A percentile compares a stretch with the other conserved stretches of the same genome.
Evolutionary conservation across 2,329 filamentous ascomycete species (phyloP).

Genomic region (Tolypocladium endophyticum): DNA sequence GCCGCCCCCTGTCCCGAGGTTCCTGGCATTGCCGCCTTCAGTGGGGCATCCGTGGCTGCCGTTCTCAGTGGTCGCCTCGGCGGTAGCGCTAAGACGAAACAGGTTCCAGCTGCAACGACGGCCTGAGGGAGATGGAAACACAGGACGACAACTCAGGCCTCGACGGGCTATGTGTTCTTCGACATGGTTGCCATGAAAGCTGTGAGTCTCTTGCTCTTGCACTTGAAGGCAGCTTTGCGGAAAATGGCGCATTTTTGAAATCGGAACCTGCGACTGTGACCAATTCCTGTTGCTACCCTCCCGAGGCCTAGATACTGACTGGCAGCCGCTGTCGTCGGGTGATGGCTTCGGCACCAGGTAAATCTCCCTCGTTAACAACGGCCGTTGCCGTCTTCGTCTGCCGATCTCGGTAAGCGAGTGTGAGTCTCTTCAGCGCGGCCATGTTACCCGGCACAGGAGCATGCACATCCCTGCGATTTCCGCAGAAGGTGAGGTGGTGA

Average conservation of each 20-base stretch:
- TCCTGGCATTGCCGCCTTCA: neutral
- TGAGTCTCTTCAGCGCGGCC: too few species aligned
- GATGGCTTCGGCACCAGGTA: too few species aligned
- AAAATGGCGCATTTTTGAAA: neutral
- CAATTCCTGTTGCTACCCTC: neutral
- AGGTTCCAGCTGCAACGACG: neutral
- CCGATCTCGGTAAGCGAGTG: too few species aligned
- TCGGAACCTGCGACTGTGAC: neutral
- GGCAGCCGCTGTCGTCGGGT: too few species aligned
- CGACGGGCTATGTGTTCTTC: neutral
- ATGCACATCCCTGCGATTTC: too few species aligned
- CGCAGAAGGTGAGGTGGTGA: too few species aligned
- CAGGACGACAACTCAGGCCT: neutral
- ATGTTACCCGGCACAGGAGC: too few species aligned
- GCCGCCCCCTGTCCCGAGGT: neutral
- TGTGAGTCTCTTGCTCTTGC: neutral
- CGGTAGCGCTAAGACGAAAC: neutral
- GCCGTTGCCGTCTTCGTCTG: too few species aligned
- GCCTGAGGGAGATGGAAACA: neutral
- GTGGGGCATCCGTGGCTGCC: neutral
- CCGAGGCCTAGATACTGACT: too few species aligned
- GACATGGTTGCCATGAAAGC: neutral
- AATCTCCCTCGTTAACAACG: too few species aligned
- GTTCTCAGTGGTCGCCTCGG: neutral
- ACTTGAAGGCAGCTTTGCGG: neutral